Base-by-base conservation (phyloP, 495 filamentous ascomycete species). In the Penicillium diatomitis region DNA sequence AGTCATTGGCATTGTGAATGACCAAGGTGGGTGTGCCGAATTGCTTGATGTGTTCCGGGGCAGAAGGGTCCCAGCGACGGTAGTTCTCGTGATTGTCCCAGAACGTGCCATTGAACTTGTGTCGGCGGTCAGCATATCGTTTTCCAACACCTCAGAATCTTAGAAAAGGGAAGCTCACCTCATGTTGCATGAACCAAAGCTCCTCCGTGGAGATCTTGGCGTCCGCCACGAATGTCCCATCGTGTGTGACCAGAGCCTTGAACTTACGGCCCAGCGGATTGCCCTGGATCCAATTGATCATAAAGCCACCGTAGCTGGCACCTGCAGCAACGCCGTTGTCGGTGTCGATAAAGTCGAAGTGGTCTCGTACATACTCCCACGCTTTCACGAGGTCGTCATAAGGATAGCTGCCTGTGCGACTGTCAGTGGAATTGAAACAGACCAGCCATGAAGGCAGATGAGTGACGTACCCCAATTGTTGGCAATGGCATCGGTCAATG, bases 251-350 rank as follows among this genome's bases (percentile, higher is more conserved):
- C 7, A 80, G 59, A 0, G 74, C 73, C 50, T 78, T 77, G 63
- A 79, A 76, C 47, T 74, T 56, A 5, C 72, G 69, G 11, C 74
- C 77, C 2, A 81, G 61, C 2, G 63, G 62, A 38, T 76, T 72
- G 12, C 77, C 76, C 52, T 78, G 74, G 49, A 79, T 76, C 77
- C 77, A 80, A 56, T 78, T 78, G 42, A 74, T 64, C 75, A 79
- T 80, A 61, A 73, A 80, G 0, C 72, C 75, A 32, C 73, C 75
- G 45, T 71, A 80, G 48, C 67, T 72, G 32, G 68, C 73, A 29
- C 77, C 77, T 3, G 72, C 66, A 38, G 69, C 69, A 38, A 79
- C 75, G 20, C 68, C 73, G 35, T 65, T 56, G 20, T 68, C 60
- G n/a, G 70, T 75, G 52, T 80, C 76, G 40, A 74, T 61, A 50